Evolutionary conservation across 108 stramenopile species (phyloP).

Genomic region (Cylindrotheca fusiformis): DNA sequence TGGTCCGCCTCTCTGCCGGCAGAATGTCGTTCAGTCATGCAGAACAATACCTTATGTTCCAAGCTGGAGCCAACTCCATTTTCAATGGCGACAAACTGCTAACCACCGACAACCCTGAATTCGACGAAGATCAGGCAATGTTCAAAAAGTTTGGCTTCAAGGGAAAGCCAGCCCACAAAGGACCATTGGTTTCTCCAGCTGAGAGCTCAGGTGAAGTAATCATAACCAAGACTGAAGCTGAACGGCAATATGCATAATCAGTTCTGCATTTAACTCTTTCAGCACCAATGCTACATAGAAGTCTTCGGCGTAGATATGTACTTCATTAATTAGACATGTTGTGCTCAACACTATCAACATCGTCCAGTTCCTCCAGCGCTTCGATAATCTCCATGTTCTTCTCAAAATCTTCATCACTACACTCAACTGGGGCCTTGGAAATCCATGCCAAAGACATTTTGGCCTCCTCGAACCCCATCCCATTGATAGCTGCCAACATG

Average conservation of each 20-base stretch:
- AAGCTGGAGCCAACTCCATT: slow-evolving; percentile 97
- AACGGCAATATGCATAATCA: slow-evolving; percentile 19
- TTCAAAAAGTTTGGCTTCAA: slow-evolving; percentile 89
- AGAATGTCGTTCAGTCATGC: slow-evolving; percentile 92
- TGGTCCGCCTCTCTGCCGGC: slow-evolving; percentile 96
- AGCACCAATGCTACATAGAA: background rate
- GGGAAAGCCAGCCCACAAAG: slow-evolving; percentile 90
- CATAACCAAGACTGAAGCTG: slow-evolving; percentile 50
- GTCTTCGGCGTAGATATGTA: background rate
- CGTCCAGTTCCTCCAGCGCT: slow-evolving; percentile 91
- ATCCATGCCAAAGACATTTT: slow-evolving; percentile 74
- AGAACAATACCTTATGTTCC: slow-evolving; percentile 97
- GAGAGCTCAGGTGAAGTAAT: slow-evolving; percentile 64
- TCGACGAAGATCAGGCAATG: slow-evolving; percentile 84
- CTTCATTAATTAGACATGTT: slow-evolving; percentile 94
- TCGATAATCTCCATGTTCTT: slow-evolving; percentile 92
- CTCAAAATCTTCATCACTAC: slow-evolving; percentile 91
- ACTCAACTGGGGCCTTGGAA: slow-evolving; percentile 86
- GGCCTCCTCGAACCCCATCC: slow-evolving; percentile 54
- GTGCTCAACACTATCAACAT: slow-evolving; percentile 96
- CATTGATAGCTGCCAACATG: slow-evolving; percentile 70
- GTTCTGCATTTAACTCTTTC: background rate
- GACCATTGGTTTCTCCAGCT: slow-evolving; percentile 72
- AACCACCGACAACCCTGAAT: slow-evolving; percentile 93
- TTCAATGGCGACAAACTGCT: slow-evolving; percentile 97